Evolutionary conservation across 331 rosid species (phyloP).

Genomic region (Telfairia occidentalis): DNA sequence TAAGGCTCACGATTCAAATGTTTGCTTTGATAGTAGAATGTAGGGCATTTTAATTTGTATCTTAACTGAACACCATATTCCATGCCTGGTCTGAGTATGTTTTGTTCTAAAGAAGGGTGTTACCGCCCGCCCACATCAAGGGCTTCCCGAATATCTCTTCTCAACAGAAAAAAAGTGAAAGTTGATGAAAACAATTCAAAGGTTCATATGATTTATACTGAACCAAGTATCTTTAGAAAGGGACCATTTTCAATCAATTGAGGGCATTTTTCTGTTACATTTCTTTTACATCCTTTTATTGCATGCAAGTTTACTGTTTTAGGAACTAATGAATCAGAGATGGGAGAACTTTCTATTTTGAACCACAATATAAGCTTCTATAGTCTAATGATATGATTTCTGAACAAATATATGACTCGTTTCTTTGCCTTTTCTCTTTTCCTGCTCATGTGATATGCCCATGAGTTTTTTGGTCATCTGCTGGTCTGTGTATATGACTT

Average conservation of each 20-base stretch:
- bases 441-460: neutral
- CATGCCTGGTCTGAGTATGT: neutral
- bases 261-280: neutral
- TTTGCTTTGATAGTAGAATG: neutral
- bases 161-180: neutral
- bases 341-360: neutral
- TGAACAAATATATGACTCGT: neutral
- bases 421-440: neutral
- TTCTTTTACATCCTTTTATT: neutral
- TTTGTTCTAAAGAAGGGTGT: neutral
- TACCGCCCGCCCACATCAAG: neutral
- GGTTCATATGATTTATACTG: neutral
- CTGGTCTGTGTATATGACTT: neutral
- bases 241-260: neutral
- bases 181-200: neutral
- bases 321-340: neutral
- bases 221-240: neutral
- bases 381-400: neutral
- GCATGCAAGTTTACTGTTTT: too few relatives aligned
- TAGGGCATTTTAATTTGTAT: neutral
- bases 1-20: neutral
- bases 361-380: neutral
- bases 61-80: neutral
- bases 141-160: neutral
- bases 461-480: neutral